A percentile compares a stretch with the other conserved stretches of the same genome.
Evolutionary conservation across 768 basidiomycete species (phyloP).

Genomic region (Cystobasidium onofrii): DNA sequence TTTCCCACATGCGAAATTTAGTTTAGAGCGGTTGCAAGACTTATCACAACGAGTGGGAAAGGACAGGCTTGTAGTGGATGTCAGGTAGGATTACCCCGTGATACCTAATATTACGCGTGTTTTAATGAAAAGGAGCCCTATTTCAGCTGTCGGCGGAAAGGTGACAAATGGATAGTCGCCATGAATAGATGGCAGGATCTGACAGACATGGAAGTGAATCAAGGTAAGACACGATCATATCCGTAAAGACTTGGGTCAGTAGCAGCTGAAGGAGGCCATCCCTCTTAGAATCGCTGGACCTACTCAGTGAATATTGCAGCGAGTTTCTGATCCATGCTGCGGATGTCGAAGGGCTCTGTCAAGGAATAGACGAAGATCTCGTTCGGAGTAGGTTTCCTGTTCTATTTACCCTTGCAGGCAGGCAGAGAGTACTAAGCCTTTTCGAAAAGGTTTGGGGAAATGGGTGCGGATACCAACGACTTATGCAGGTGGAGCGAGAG

Average conservation of each 20-base stretch:
- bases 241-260: not conserved
- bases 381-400: slow-evolving; percentile 58
- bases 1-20: slow-evolving; percentile 76
- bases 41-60: slow-evolving; percentile 64
- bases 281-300: slow-evolving; percentile 61
- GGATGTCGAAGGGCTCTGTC: slow-evolving; percentile 95
- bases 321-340: slow-evolving; percentile 95
- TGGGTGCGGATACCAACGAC: slow-evolving; percentile 89
- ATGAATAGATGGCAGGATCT: slow-evolving; percentile 99
- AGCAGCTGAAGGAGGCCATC: not conserved
- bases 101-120: not conserved
- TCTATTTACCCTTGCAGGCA: not conserved
- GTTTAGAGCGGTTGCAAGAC: slow-evolving; percentile 58
- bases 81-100: slow-evolving; percentile 56
- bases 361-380: slow-evolving; percentile 86
- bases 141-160: slow-evolving; percentile 69
- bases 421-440: not conserved
- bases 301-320: slow-evolving; percentile 75
- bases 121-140: not conserved
- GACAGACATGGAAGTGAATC: slow-evolving; percentile 83
- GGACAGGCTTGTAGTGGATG: slow-evolving; percentile 84
- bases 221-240: slow-evolving; percentile 51
- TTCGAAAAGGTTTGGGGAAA: slow-evolving; percentile 64
- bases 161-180: slow-evolving; percentile 76
- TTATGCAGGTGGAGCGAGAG: slow-evolving; percentile 92